Evolutionary conservation across 305 asterid genomes (phyloP).

Genomic region (Solanum chacoense): DNA sequence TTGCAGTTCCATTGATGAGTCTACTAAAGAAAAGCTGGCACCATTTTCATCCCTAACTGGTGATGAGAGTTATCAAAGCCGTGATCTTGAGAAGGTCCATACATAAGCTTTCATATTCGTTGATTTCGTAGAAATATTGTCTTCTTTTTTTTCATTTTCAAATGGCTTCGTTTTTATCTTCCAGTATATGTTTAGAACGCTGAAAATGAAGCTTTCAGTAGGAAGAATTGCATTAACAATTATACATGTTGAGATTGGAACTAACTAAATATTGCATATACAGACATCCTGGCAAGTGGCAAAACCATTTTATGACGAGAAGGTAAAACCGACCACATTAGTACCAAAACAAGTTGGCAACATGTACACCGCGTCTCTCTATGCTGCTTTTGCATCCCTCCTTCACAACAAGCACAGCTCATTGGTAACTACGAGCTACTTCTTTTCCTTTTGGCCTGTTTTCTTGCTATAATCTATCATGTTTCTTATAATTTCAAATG

Average conservation of each 20-base stretch:
- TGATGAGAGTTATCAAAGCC: conserved; percentile 93
- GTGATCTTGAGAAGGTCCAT: conserved; percentile 92
- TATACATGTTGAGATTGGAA: neutral
- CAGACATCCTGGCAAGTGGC: conserved; percentile 95
- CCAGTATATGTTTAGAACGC: neutral
- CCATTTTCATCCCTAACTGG: conserved; percentile 61
- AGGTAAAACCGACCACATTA: conserved; percentile 85
- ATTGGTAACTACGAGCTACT: conserved; percentile 37
- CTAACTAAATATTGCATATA: conserved; percentile 16
- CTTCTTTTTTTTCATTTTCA: neutral
- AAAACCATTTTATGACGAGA: conserved; percentile 63
- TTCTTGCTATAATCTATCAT: neutral
- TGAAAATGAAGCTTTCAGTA: neutral
- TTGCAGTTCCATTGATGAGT: conserved; percentile 75
- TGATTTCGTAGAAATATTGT: neutral
- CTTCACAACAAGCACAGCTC: conserved; percentile 58
- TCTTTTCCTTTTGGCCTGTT: neutral
- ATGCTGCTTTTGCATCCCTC: conserved; percentile 94
- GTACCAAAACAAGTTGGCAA: conserved; percentile 96
- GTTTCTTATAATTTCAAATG: neutral
- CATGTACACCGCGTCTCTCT: conserved; percentile 96
- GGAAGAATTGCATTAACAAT: neutral
- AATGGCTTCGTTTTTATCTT: neutral
- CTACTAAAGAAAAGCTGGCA: conserved; percentile 66
- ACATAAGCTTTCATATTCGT: neutral